These are phyloP conservation scores for Wallacemonas sp. DNA, from an alignment of 208 protist genomes.

Conservation along the genomic window DNA sequence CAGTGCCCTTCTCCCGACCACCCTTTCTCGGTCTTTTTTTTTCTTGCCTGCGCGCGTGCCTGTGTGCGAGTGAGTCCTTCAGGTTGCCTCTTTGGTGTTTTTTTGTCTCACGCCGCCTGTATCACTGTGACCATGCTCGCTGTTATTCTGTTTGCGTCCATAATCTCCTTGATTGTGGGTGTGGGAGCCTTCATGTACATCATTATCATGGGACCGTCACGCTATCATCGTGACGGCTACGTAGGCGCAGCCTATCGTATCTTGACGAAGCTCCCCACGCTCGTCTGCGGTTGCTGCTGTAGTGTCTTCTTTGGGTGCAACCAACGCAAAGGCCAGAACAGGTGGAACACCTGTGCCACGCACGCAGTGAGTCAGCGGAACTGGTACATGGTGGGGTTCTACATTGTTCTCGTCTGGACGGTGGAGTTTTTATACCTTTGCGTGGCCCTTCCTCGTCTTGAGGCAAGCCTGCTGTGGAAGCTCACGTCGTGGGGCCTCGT, in stretches of 20 bases:
- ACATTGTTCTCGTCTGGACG: constrained; percentile 79
- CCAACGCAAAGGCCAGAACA: constrained; percentile 29
- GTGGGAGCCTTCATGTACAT: constrained; percentile 78
- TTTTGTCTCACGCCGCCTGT: background rate
- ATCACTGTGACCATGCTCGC: background rate
- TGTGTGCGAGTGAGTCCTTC: no score
- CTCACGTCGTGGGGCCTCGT: constrained; percentile 58
- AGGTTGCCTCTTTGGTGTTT: constrained; percentile 8
- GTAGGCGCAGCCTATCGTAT: constrained; percentile 60
- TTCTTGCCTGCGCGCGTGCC: constrained; percentile 1
- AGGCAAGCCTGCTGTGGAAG: constrained; percentile 46
- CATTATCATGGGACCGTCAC: constrained; percentile 86
- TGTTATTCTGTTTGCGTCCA: constrained; percentile 24
- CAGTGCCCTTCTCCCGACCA: no score
- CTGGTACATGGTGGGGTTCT: constrained; percentile 84
- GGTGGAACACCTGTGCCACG: constrained; percentile 33
- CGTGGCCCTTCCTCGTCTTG: constrained; percentile 46
- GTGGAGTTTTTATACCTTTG: constrained; percentile 81
- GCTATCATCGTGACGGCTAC: constrained; percentile 83
- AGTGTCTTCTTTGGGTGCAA: constrained; percentile 46
- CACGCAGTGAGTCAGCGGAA: constrained; percentile 62
- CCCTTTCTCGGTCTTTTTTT: constrained; percentile 8
- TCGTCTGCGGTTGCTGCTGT: constrained; percentile 46
- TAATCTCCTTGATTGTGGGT: constrained; percentile 36
- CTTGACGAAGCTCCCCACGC: constrained; percentile 27